These are phyloP conservation scores for Sugiyamaella sp. DNA, from an alignment of 1,139 yeast species.

Conservation along the genomic window DNA sequence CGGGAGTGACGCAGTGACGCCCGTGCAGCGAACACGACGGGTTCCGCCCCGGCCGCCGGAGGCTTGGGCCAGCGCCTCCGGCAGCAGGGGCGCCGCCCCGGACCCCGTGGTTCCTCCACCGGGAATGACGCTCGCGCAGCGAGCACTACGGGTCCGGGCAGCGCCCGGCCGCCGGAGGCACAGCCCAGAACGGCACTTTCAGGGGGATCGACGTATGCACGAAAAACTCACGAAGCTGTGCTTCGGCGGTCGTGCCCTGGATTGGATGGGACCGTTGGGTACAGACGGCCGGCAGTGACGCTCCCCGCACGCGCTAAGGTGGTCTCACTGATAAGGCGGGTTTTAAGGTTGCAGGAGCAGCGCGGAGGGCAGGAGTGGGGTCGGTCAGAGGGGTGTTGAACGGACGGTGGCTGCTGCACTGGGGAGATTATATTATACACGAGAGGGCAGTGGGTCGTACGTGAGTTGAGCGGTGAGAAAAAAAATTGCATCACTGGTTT, in stretches of 20 bases:
- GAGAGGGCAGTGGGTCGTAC: too few species aligned
- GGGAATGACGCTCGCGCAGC: too few species aligned
- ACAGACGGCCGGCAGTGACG: not conserved
- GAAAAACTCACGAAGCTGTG: not conserved
- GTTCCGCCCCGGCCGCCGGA: constrained; percentile 15
- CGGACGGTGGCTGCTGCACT: not conserved
- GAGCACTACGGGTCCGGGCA: too few species aligned
- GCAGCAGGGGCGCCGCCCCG: constrained; percentile 11
- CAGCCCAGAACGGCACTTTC: not conserved
- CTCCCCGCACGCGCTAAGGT: constrained; percentile 2
- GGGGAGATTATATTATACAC: too few species aligned
- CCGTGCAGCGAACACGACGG: too few species aligned
- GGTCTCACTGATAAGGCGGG: not conserved
- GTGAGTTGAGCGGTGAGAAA: too few species aligned
- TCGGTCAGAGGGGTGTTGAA: not conserved
- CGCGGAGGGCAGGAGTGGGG: not conserved
- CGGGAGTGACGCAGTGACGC: too few species aligned
- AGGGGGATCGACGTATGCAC: constrained; percentile 1
- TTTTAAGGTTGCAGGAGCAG: constrained; percentile 15
- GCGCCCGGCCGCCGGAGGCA: constrained; percentile 4
- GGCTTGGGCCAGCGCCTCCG: constrained; percentile 9
- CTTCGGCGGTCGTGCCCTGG: not conserved
- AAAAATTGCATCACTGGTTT: too few species aligned
- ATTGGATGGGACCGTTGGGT: not conserved
- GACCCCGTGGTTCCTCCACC: not conserved